These are phyloP conservation scores for Parathielavia appendiculata DNA, from an alignment of 495 filamentous ascomycete species.

Conservation along the genomic window DNA sequence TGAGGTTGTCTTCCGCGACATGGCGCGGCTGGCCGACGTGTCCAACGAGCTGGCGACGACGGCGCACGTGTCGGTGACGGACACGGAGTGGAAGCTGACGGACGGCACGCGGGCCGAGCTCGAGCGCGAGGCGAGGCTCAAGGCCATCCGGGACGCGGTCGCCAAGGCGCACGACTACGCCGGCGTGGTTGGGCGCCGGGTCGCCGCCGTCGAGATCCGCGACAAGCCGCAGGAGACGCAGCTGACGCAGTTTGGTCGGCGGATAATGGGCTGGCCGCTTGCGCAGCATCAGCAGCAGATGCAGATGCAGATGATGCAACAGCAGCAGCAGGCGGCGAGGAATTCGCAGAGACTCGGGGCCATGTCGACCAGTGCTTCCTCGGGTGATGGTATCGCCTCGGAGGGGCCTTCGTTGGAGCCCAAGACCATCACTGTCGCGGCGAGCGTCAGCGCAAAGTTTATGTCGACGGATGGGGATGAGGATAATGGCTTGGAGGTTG, in stretches of 20 bases:
- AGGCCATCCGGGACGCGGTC: background rate
- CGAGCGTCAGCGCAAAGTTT: background rate
- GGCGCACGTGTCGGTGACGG: background rate
- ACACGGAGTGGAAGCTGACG: background rate
- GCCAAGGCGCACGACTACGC: background rate
- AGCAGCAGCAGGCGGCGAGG: background rate
- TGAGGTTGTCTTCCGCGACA: background rate
- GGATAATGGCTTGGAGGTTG: no score
- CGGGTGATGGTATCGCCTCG: background rate
- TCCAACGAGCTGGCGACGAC: background rate
- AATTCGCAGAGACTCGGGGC: background rate
- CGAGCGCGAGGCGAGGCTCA: background rate
- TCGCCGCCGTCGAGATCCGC: background rate
- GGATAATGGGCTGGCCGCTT: no score
- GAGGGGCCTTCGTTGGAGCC: background rate
- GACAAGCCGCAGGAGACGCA: background rate
- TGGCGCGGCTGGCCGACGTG: background rate
- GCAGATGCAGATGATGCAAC: background rate
- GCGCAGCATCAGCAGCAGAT: background rate
- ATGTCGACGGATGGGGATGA: background rate
- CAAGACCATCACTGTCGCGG: background rate
- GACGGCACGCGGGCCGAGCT: background rate
- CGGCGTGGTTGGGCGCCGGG: background rate
- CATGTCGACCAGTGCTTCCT: no score
- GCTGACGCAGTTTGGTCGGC: no score